A percentile compares a stretch with the other conserved stretches of the same genome.
phyloP scores from a whole-genome alignment of 768 basidiomycete genomes.

The Mycena galopus region DNA sequence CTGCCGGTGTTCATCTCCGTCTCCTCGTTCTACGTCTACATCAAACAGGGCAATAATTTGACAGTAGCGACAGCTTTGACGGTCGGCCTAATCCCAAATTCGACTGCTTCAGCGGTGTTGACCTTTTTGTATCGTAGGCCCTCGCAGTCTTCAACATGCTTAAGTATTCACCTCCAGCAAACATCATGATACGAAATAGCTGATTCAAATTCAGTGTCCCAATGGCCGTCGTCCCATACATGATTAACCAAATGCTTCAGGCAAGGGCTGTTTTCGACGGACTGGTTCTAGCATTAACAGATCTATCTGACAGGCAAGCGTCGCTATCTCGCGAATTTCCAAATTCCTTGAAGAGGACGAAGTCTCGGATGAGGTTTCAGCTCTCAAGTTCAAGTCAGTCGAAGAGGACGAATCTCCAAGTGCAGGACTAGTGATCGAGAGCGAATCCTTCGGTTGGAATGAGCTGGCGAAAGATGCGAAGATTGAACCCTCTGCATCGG shows the following conservation, averaged over 20 bases:
- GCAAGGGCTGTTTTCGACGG: background rate
- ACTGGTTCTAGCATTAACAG: background rate
- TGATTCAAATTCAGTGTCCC: background rate
- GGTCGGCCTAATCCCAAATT: slow-evolving; percentile 36
- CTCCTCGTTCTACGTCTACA: slow-evolving; percentile 81
- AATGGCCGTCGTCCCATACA: background rate
- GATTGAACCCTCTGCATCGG: background rate
- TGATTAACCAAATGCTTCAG: background rate
- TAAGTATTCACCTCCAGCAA: background rate
- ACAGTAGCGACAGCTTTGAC: slow-evolving; percentile 89
- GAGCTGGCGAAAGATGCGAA: slow-evolving; percentile 52
- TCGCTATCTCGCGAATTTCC: slow-evolving; percentile 76
- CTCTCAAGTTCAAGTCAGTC: slow-evolving; percentile 61
- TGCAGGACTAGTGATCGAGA: slow-evolving; percentile 70
- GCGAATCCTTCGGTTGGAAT: slow-evolving; percentile 75
- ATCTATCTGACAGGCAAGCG: slow-evolving; percentile 58
- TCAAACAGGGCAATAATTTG: slow-evolving; percentile 78
- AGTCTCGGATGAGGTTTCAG: slow-evolving; percentile 73
- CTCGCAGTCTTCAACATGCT: slow-evolving; percentile 80
- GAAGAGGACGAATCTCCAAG: slow-evolving; percentile 39
- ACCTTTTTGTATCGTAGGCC: slow-evolving; percentile 56
- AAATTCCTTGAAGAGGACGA: slow-evolving; percentile 80
- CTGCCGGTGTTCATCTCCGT: slow-evolving; percentile 87
- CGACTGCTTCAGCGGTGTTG: background rate
- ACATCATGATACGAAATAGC: background rate